Evolutionary conservation across 2,329 filamentous ascomycete species (phyloP), one percentile per base, ranked within the genome.

Genomic region (Penicillium sp.): DNA sequence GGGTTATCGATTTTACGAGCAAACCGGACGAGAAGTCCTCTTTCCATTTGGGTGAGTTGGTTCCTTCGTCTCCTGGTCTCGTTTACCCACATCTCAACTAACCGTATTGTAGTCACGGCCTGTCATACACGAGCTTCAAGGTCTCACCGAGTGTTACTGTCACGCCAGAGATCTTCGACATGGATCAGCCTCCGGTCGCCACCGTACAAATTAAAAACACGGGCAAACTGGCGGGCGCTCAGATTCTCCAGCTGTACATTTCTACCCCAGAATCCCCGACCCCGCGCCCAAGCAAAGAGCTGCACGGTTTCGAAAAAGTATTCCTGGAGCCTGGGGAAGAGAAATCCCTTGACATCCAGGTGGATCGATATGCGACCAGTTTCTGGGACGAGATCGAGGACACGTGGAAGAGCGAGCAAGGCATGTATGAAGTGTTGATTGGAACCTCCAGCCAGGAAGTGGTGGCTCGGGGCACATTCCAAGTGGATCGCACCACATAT

Each of bases 1-100:
- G 37, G 90, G 90, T 4, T 94, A 94, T 76, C 82, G 90, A 24
- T 91, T 87, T 77, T 94, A 91, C 72, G 90, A 94, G 70, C 86
- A 84, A 66, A 82, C 83, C 9, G 81, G 85, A 46, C 81, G 85
- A 16, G 79, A 82, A 3, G 83, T 87, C 1, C 81, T 89, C 44
- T 93, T 92, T 75, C 83, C 88, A 54, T 94, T 95, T 71, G 90
- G 67, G 66, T 68, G 56, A 56, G 65, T 60, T 39, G 7, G 16
- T 35, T 22, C 27, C 11, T 24, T 47, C 2, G 10, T 49, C 7
- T 60, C 35, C 5, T 44, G 36, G 36, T 31, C 27, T 27, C 4
- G 19, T 59, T 51, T 51, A 54, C 40, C n/a, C 47, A 35, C 3
- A 24, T 41, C 33, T 37, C 33, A 27, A 27, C 33, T 40, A 13